Base-by-base conservation (phyloP, 1,139 yeast species). In the Nematodospora anomalae region DNA sequence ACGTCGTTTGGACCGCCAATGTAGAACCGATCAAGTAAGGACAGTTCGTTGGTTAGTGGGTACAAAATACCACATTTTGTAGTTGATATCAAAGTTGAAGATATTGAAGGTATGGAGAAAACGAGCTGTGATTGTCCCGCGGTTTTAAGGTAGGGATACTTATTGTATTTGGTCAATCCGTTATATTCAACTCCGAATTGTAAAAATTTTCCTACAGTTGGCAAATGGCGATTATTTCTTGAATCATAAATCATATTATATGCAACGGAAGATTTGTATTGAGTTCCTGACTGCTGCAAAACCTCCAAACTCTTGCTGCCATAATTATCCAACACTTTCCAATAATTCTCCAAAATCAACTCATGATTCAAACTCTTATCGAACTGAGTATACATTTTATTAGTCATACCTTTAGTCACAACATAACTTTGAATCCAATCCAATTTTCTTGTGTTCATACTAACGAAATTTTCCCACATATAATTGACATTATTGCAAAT, bases 1-100 rank as follows among this genome's bases (percentile, higher is more conserved):
- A 88, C 79, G 49, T 85, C 95, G 47, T 85, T 84, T 1, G 96
- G 85, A 0, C 96, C 95, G n/a, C 80, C 81, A 13, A 72, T 60
- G 47, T 65, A 74, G 40, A 74, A 75, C 40, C 77, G 55, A 48
- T 75, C 80, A 49, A 94, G 85, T n/a, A 84, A 64, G 48, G 76
- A 60, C n/a, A 60, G 53, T 18, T 49, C 49, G 0, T 55, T 50
- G 13, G 51, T 52, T 5, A 68, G 51, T 6, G 75, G 64, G 30
- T 62, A 62, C 10, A 80, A 56, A 30, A 74, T 57, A 0, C 94
- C 92, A 3, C 74, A 60, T 47, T 74, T 79, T 8, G 72, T 51
- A 15, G 76, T 64, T 30, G 62, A 46, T 13, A 75, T 68, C 26
- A 73, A 33, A 13, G 74, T 61, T 67, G 64, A 34, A 52, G 50